Conservation (phyloP, 179 eudicot species). For the Dionaea muscipula region DNA sequence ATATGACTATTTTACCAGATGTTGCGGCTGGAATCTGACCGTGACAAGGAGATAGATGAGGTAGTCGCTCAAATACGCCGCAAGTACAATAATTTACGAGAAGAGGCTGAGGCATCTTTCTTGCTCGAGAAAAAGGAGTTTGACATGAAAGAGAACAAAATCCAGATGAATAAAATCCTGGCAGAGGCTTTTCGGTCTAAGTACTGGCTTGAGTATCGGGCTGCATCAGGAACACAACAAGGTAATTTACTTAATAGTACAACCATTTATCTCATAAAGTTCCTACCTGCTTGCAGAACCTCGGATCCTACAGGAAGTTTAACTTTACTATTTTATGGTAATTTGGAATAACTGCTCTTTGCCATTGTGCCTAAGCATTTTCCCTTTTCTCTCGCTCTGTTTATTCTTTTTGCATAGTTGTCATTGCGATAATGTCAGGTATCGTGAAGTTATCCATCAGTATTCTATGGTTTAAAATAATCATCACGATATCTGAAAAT, state of each 20-base stretch:
- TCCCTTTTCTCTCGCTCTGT: no score
- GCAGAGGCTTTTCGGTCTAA: constrained; percentile 56
- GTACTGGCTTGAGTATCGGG: constrained; percentile 31
- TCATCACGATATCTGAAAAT: no score
- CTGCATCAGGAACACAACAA: constrained; percentile 27
- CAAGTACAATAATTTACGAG: constrained; percentile 36
- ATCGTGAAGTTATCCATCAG: no score
- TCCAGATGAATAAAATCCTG: constrained; percentile 47
- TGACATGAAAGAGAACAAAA: constrained; percentile 31
- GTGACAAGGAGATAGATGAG: constrained; percentile 63
- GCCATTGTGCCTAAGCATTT: not conserved
- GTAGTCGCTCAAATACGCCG: constrained; percentile 34
- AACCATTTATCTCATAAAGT: not conserved
- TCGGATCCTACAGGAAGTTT: no score
- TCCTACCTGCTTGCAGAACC: not conserved
- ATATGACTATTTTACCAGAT: constrained; percentile 33
- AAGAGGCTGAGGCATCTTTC: constrained; percentile 46
- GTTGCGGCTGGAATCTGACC: constrained; percentile 34
- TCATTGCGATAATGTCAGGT: no score
- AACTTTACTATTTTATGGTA: not conserved
- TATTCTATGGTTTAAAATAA: no score
- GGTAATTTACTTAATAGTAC: constrained; percentile 22
- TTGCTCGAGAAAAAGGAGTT: constrained; percentile 36
- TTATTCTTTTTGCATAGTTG: no score
- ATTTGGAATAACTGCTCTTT: not conserved